Conservation (phyloP, 192 early-diverging fungal species). For the Phlyctochytrium arcticum region DNA sequence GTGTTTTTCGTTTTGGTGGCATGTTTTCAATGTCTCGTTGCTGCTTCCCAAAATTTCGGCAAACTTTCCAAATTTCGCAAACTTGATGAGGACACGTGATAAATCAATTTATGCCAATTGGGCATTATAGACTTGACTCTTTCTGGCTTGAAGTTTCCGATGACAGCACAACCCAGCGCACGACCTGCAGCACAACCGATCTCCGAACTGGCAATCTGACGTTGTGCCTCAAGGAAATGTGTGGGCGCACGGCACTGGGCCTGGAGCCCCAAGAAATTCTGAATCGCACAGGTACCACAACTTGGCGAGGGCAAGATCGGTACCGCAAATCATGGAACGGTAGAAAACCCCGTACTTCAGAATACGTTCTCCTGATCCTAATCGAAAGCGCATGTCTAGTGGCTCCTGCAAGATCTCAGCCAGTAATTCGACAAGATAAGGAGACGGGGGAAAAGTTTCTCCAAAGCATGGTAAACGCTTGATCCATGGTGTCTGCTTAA, state of each 20-base stretch:
- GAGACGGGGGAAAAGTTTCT: not conserved
- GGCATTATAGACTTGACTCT: too few species aligned
- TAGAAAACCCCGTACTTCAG: not conserved
- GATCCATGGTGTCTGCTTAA: not conserved
- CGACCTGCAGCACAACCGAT: too few species aligned
- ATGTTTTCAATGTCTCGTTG: not conserved
- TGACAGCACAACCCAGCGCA: too few species aligned
- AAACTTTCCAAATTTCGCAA: too few species aligned
- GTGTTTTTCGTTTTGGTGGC: slow-evolving; percentile 14
- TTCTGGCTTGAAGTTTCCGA: too few species aligned
- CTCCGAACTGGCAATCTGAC: too few species aligned
- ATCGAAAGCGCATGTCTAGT: not conserved
- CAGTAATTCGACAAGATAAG: slow-evolving; percentile 1
- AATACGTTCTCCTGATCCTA: not conserved
- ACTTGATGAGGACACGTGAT: too few species aligned
- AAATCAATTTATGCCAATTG: too few species aligned
- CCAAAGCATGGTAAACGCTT: slow-evolving; percentile 4
- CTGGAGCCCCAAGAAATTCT: slow-evolving; percentile 10
- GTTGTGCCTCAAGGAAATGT: too few species aligned
- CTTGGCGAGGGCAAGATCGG: not conserved
- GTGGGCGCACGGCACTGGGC: not conserved
- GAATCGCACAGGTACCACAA: not conserved
- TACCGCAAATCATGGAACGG: slow-evolving; percentile 25
- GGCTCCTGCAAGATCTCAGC: slow-evolving; percentile 18
- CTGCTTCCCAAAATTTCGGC: too few species aligned